Evolutionary conservation across 768 basidiomycete genomes (phyloP).

Genomic region (Boletus rubroflammeus): DNA sequence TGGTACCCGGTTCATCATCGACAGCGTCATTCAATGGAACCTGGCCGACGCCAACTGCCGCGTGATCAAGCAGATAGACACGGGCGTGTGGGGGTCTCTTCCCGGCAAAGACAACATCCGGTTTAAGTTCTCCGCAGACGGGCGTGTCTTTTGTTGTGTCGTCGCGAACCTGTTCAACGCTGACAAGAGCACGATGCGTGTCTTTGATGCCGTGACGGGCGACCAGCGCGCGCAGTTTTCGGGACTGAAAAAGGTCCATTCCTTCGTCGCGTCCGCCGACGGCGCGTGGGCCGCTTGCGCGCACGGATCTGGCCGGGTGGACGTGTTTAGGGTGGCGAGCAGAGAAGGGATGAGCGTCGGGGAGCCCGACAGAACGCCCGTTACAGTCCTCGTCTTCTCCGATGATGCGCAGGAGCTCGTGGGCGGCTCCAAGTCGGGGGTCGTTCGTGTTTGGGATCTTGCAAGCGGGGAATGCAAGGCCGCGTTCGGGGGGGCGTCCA

Average conservation of each 20-base stretch:
- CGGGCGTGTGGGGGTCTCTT: neutral
- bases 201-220: conserved; percentile 12
- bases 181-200: conserved; percentile 6
- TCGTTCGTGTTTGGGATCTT: conserved; percentile 22
- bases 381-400: conserved; percentile 16
- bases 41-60: conserved; percentile 2
- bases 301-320: neutral
- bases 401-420: conserved; percentile 11
- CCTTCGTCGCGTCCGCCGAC: neutral
- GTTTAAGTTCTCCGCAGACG: conserved; percentile 14
- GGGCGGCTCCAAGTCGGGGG: conserved; percentile 14
- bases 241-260: conserved; percentile 7
- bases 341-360: neutral
- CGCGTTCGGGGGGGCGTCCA: neutral
- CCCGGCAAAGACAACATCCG: neutral
- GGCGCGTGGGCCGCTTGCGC: conserved; percentile 7
- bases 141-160: conserved; percentile 4
- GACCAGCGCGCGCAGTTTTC: conserved; percentile 5
- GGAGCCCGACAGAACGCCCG: neutral
- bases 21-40: neutral
- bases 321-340: neutral
- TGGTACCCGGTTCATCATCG: conserved; percentile 11
- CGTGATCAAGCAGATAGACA: conserved; percentile 7
- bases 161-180: neutral
- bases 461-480: conserved; percentile 12